These are phyloP conservation scores for Datura wrightii DNA, from an alignment of 257 asterid species.

Conservation along the genomic window DNA sequence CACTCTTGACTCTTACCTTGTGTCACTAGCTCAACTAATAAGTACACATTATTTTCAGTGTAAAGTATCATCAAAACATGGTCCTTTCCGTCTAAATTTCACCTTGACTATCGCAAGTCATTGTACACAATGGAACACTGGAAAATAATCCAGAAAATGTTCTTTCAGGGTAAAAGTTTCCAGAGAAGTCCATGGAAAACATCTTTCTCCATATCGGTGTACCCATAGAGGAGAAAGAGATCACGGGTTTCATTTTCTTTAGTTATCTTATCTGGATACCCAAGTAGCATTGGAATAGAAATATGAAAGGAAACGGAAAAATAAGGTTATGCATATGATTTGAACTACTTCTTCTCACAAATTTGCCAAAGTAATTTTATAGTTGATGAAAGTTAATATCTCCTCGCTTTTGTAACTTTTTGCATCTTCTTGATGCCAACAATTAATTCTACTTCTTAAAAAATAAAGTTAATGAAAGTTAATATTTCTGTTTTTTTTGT, in stretches of 20 bases:
- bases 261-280: background rate
- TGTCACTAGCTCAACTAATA: background rate
- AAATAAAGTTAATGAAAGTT: background rate
- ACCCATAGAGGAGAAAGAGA: constrained; percentile 13
- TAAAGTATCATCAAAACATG: background rate
- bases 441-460: background rate
- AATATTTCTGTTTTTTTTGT: background rate
- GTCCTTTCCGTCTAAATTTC: constrained; percentile 2
- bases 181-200: background rate
- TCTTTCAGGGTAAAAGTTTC: background rate
- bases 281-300: background rate
- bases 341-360: constrained; percentile 2
- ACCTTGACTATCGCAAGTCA: constrained; percentile 6
- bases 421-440: constrained; percentile 1
- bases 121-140: background rate
- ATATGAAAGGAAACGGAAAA: background rate
- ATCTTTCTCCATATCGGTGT: background rate
- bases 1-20: background rate
- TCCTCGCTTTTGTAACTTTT: background rate
- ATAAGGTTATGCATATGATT: background rate
- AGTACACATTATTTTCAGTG: background rate
- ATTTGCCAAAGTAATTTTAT: background rate
- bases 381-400: background rate
- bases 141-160: constrained; percentile 23
- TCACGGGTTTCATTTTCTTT: background rate